Evolutionary conservation across 139 green algal species (phyloP).

Genomic region (Tetradesmus lagerheimii): DNA sequence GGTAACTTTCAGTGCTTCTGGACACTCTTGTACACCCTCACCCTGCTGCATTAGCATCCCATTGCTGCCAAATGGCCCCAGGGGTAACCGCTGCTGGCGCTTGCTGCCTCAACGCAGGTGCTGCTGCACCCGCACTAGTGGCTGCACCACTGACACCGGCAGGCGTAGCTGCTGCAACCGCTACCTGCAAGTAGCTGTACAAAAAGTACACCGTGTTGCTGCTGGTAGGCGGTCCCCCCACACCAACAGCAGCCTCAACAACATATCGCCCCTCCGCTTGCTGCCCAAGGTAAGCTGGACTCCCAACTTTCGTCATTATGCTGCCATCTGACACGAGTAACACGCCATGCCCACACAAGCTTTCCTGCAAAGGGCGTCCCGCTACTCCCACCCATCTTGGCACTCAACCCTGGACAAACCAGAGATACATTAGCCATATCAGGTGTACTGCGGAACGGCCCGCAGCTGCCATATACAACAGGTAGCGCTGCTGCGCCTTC

Average conservation of each 20-base stretch:
- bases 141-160: neutral
- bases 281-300: constrained; percentile 2
- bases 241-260: constrained; percentile 29
- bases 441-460: neutral
- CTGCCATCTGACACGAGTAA: neutral
- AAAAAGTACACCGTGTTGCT: constrained; percentile 36
- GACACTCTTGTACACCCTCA: neutral
- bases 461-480: neutral
- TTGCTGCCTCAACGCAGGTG: neutral
- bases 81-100: neutral
- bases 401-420: neutral
- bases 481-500: neutral
- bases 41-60: neutral
- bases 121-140: neutral
- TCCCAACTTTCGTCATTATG: neutral
- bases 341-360: constrained; percentile 27
- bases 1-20: no score
- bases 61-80: neutral
- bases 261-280: neutral
- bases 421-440: neutral
- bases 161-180: neutral
- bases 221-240: constrained; percentile 14
- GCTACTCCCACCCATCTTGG: neutral
- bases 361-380: neutral
- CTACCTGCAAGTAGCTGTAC: constrained; percentile 22